Base-by-base conservation (phyloP, 768 basidiomycete genomes). In the Tylopilus subfusipes region DNA sequence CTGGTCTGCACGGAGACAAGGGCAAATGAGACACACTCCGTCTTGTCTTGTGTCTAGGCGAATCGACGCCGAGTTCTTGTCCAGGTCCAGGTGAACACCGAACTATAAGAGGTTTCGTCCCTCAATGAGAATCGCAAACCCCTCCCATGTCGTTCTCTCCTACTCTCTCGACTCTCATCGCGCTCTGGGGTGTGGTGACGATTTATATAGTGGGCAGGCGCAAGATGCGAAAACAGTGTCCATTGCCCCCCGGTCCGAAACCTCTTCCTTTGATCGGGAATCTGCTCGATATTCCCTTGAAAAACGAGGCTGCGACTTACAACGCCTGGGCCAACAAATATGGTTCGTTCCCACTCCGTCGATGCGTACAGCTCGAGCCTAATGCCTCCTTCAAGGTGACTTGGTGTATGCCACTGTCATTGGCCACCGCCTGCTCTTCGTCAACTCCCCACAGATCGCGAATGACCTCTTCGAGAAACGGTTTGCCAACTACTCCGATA, bases 391-490 rank as follows among this genome's bases (percentile, higher is more conserved):
- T 31, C 22, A 56, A 68, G 83, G 83, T 5, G 79, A 82, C 50
- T 59, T 85, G 36, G 78, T 84, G 3, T 81, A 79, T 57, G 68
- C 83, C 19, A 76, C 73, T 48, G 73, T 79, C 14, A 64, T 84
- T 8, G 80, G 82, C 27, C 76, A 75, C 55, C 74, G 76, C 38
- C 63, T 80, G 13, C 67, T 82, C 19, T 73, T 81, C 34, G 65
- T 82, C 44, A 82, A 82, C 60, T 72, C 76, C 3, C 66, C 74
- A n/a, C 60, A 76, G 46, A 68, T 73, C 2, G 78, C 77, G 5
- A 69, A 71, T 43, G 82, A 84, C 25, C 74, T 85, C 2, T 79
- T 85, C 31, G 83, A 84, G 50, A 83, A 78, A 56, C 73, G 79
- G 16, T 80, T 78, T 29, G 60, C 68, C 18, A 82, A 81, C 46